Evolutionary conservation across 2,329 filamentous ascomycete genomes (phyloP).

Genomic region (Byssothecium circinans): DNA sequence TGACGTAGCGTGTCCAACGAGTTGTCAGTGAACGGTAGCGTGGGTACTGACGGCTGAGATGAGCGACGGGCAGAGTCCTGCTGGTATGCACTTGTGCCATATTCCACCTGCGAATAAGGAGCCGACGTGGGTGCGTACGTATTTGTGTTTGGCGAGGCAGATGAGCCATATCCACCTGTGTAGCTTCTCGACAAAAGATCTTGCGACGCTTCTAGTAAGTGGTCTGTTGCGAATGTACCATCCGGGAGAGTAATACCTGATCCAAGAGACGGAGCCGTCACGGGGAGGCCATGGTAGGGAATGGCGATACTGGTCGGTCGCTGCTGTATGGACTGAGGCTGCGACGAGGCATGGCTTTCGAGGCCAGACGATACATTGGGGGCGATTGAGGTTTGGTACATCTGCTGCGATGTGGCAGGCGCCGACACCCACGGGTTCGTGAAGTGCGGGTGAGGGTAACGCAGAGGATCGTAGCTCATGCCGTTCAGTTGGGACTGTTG

Average conservation of each 20-base stretch:
- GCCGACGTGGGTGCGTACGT: slow-evolving; percentile 68
- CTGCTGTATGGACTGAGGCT: slow-evolving; percentile 60
- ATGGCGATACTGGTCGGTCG: slow-evolving; percentile 66
- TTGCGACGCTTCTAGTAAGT: slow-evolving; percentile 72
- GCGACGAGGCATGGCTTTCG: slow-evolving; percentile 45
- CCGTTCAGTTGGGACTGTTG: slow-evolving; percentile 68
- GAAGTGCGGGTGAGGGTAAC: slow-evolving; percentile 74
- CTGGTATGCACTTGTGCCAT: slow-evolving; percentile 60
- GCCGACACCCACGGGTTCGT: slow-evolving; percentile 83
- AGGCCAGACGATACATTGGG: slow-evolving; percentile 52
- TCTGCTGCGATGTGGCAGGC: slow-evolving; percentile 58
- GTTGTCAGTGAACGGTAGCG: slow-evolving; percentile 54
- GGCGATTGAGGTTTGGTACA: slow-evolving; percentile 67
- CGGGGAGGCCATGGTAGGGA: slow-evolving; percentile 73
- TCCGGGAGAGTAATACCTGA: slow-evolving; percentile 67
- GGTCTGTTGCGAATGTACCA: slow-evolving; percentile 62
- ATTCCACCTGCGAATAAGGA: slow-evolving; percentile 76
- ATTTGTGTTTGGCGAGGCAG: slow-evolving; percentile 68
- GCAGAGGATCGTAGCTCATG: slow-evolving; percentile 79
- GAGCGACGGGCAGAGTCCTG: slow-evolving; percentile 67
- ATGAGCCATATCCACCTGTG: slow-evolving; percentile 67
- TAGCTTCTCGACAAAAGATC: slow-evolving; percentile 76
- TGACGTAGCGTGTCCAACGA: slow-evolving; percentile 50
- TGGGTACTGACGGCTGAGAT: slow-evolving; percentile 79
- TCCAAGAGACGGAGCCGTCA: slow-evolving; percentile 72